Evolutionary conservation across 1,284 basidiomycete genomes (phyloP).

Genomic region (Puccinia novopanici): DNA sequence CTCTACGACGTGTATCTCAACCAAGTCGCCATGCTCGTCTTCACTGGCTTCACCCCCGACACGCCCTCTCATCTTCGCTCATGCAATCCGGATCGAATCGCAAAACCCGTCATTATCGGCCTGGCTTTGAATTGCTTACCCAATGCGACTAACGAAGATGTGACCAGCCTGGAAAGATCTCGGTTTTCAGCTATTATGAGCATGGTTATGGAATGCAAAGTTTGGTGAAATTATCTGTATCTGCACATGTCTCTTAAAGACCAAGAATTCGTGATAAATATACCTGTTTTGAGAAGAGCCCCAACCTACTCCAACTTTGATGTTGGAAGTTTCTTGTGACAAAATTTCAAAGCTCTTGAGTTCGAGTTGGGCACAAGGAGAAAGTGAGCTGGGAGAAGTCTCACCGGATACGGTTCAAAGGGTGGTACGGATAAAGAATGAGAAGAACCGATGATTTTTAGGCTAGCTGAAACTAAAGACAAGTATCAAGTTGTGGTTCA

Average conservation of each 20-base stretch:
- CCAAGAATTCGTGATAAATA: not conserved
- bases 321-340: no score
- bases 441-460: no score
- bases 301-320: no score
- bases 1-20: slow-evolving; percentile 42
- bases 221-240: slow-evolving; percentile 18
- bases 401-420: no score
- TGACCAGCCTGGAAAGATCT: slow-evolving; percentile 9
- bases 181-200: slow-evolving; percentile 39
- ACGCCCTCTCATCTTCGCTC: slow-evolving; percentile 6
- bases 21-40: slow-evolving; percentile 40
- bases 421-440: no score
- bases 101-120: slow-evolving; percentile 30
- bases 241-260: not conserved
- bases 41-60: slow-evolving; percentile 28
- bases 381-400: no score
- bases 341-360: no score
- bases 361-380: no score
- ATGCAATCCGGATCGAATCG: slow-evolving; percentile 13
- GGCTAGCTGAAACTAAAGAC: no score
- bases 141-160: not conserved
- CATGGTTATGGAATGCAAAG: slow-evolving; percentile 43
- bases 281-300: no score
- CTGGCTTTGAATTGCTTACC: slow-evolving; percentile 22
- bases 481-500: no score